Base-by-base conservation (phyloP, 306 rosid genomes). In the Begonia fuchsioides region DNA sequence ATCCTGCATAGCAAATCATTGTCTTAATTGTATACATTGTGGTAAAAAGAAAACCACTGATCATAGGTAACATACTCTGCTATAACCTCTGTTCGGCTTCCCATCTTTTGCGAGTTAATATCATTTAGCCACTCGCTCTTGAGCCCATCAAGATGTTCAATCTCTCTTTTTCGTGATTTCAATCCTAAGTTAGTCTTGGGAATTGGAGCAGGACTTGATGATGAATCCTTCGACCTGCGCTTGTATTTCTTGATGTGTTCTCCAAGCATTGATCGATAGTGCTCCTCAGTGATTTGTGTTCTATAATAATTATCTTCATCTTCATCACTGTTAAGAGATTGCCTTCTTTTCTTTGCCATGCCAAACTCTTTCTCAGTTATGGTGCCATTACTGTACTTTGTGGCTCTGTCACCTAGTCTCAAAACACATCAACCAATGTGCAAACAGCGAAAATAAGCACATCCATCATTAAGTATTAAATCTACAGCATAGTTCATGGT, bases 191-290 rank as follows among this genome's bases (percentile, higher is more conserved):
- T 77, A 55, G 61, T 63, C 65, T 73, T 85, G 15, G 66, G 51
- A 48, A 57, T 68, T 13, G 76, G 79, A 44, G 63, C 80, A 57
- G 85, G 86, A 71, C 71, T 65, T 17, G 75, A 55, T 0, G 79
- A 71, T 47, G 83, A 54, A 51, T 80, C 93, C 83, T 82, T 92
- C 61, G 57, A 59, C 83, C 94, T 92, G 76, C 94, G 76, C 72
- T 77, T 82, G 62, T 82, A 85, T 58, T 79, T 79, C 72, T 82
- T 77, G 64, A 85, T 66, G 71, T 92, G 98, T 46, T 85, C 98
- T 56, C 98, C 94, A 15, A 92, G 87, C 96, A 92, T 92, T 55
- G 90, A 74, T 38, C 96, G 61, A 56, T 92, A 92, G 52, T 78
- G 69, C 44, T 92, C 96, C 73, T 92, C 98, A 0, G 80, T 85